Base-by-base conservation (phyloP, 169 alveolate genomes). In the Haemoproteus tartakovskyi region DNA sequence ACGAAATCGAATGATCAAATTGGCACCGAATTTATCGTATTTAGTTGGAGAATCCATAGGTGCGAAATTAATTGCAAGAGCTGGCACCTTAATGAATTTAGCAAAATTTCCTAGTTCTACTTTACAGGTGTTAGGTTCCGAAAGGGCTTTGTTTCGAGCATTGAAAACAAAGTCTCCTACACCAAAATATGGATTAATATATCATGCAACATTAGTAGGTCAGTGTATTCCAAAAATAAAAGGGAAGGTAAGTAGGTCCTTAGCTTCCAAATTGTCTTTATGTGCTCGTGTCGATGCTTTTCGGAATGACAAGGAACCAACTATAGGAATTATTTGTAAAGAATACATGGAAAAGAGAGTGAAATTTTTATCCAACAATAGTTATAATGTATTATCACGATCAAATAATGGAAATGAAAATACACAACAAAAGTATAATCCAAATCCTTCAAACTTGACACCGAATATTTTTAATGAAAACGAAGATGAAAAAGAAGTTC, bases 101-200 rank as follows among this genome's bases (percentile, higher is more conserved):
- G 98, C 99, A 0, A 97, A 97, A 79, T 92, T 92, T 89, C 98
- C 99, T 9, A 98, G 99, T 24, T 93, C 98, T 40, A 95, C 99
- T 40, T 94, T 97, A 22, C 95, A 97, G 85, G 95, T 97, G 11
- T 87, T 97, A 36, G 99, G 99, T 14, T 98, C 98, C 36, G 98
- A 95, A 80, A 95, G 96, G 91, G 99, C 99, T 6, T 90, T 97
- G 19, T 98, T 98, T 87, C 84, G 98, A 47, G 99, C 99, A 1
- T 87, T 98, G 50, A 98, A 97, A 89, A 93, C 98, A 16, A 93
- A 94, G 87, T 96, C 97, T 41, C 95, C 95, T 61, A 98, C 99
- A 19, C 99, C 99, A n/a, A 98, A 98, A 86, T 98, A 96, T 86
- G 99, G 99, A 1, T 87, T 98, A 6, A 87, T 98, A 50, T 98